A percentile compares a stretch with the other conserved stretches of the same genome.
phyloP scores from a whole-genome alignment of 1,284 basidiomycete genomes.

The Malassezia cuniculi region DNA sequence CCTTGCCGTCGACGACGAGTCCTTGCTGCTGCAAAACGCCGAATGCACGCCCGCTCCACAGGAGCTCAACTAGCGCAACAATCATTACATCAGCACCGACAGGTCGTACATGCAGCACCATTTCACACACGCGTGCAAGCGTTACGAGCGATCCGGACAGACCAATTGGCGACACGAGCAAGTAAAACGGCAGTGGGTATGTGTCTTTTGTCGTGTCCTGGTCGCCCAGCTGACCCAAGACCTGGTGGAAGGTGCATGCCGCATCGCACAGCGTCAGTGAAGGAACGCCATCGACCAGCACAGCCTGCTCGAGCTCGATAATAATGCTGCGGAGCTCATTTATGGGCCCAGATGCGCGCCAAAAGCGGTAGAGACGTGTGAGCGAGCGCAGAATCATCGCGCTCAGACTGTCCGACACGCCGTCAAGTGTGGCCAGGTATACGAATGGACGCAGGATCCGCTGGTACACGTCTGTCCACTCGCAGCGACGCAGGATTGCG shows the following conservation, averaged over 20 bases:
- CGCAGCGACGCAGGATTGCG: not conserved
- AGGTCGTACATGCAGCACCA: conserved; percentile 1
- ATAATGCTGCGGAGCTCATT: not conserved
- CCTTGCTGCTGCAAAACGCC: conserved; percentile 8
- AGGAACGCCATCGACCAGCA: conserved; percentile 9
- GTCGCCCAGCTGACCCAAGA: not conserved
- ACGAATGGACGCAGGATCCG: conserved; percentile 8
- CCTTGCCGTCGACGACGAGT: conserved; percentile 3
- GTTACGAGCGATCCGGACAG: conserved; percentile 7
- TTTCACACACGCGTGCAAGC: conserved; percentile 4
- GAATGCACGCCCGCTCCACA: conserved; percentile 14
- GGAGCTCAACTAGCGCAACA: conserved; percentile 6
- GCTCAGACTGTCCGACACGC: conserved; percentile 9
- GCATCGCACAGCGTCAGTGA: conserved; percentile 6
- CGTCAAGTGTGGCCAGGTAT: conserved; percentile 11
- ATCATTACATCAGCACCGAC: conserved; percentile 13
- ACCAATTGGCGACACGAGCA: conserved; percentile 4
- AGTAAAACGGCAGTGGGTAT: conserved; percentile 11
- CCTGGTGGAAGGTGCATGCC: conserved; percentile 2
- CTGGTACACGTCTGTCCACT: conserved; percentile 2
- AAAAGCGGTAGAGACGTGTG: conserved; percentile 2
- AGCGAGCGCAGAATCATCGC: conserved; percentile 3
- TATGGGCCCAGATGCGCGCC: not conserved
- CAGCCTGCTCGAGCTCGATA: conserved; percentile 9
- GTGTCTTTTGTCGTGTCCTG: not conserved